A percentile compares a stretch with the other conserved stretches of the same genome.
Conservation (phyloP, 129 eudicot species). For the Artemisia tridentata region DNA sequence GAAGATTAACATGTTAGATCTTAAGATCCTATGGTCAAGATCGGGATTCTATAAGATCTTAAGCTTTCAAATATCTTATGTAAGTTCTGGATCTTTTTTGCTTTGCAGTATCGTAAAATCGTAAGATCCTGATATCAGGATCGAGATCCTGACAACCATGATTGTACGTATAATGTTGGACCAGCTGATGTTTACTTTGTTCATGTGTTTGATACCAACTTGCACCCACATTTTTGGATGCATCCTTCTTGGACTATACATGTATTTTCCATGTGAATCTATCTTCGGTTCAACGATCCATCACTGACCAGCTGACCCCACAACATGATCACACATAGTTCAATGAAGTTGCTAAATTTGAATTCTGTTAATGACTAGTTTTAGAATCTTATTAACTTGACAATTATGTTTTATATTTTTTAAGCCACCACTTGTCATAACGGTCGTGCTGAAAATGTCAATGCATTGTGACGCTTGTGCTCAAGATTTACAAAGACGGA, state of each 20-base stretch:
- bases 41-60: no score
- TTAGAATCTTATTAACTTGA: slow-evolving; percentile 1
- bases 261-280: slow-evolving; percentile 27
- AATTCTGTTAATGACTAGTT: background rate
- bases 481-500: slow-evolving; percentile 57
- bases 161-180: slow-evolving; percentile 29
- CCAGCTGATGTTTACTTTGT: slow-evolving; percentile 21
- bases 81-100: no score
- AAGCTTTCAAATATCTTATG: no score
- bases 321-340: background rate
- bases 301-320: slow-evolving; percentile 23
- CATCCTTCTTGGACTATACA: slow-evolving; percentile 30
- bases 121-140: no score
- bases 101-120: no score
- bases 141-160: no score
- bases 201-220: slow-evolving; percentile 26
- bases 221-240: slow-evolving; percentile 23
- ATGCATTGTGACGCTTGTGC: slow-evolving; percentile 98
- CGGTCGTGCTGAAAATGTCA: slow-evolving; percentile 62
- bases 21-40: no score
- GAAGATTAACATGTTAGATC: no score
- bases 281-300: slow-evolving; percentile 26
- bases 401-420: slow-evolving; percentile 12
- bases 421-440: slow-evolving; percentile 67
- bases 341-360: background rate